Evolutionary conservation across 176 grass and related monocot species (phyloP), one percentile per base, ranked within the genome.

Genomic region (Calamus simplicifolius): DNA sequence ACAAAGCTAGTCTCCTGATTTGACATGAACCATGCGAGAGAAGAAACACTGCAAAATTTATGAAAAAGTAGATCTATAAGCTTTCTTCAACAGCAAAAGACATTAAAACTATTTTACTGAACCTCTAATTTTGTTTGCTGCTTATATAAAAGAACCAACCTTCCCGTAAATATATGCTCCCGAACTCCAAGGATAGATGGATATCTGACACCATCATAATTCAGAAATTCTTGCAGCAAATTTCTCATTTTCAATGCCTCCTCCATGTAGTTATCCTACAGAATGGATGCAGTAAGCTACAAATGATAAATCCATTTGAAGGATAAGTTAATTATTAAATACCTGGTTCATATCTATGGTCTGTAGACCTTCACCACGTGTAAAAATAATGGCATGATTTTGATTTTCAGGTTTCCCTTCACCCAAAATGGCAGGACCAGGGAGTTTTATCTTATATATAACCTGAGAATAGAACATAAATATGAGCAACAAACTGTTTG

Each of bases 161-260:
- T 89, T 56, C 90, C 90, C 63, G 90, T 95, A 82, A 95, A 95
- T 69, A 95, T 89, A 65, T 95, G 90, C 75, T 95, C 90, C 64
- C 90, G 81, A 83, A 95, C 85, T 64, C 90, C 90, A 73, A 95
- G 85, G 68, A 95, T 89, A 62, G 90, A 89, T 78, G 90, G 90
- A 53, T 62, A 70, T 64, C 85, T 88, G 7, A 66, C 58, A 62
- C 82, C 82, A 77, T 72, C 69, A 48, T 85, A 66, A 31, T 73
- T 89, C 69, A 89, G 73, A 73, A 95, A 95, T 53, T 95, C 90
- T 86, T 95, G 73, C 68, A 95, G 80, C 38, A 95, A 75, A 35
- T 95, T 95, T 86, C 90, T 86, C 90, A 95, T 86, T 95, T 95
- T 95, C 66, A 95, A 86, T 31, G 90, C 85, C 71, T 95, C 90